Conservation (phyloP, 208 protist genomes). For the Borovskyia barvae region DNA sequence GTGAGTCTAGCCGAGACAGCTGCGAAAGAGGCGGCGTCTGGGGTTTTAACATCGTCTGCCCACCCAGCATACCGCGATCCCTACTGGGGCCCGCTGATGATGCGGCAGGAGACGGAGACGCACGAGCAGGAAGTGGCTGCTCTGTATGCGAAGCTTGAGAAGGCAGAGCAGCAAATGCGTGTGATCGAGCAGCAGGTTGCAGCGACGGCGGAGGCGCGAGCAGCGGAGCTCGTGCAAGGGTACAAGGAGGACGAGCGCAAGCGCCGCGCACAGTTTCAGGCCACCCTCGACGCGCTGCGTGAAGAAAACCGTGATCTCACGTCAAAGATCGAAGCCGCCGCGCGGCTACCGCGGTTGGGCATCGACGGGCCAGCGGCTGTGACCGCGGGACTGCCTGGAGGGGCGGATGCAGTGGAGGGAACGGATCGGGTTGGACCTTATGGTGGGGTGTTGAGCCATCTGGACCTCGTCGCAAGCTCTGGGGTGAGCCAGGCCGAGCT, state of each 20-base stretch:
- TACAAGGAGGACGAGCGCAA: conserved; percentile 39
- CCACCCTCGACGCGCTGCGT: conserved; percentile 33
- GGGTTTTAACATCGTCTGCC: neutral
- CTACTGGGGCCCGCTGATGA: neutral
- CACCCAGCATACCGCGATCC: neutral
- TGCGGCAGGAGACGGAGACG: conserved; percentile 18
- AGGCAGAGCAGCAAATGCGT: conserved; percentile 17
- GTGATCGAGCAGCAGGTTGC: conserved; percentile 21
- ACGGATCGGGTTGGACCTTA: too few species aligned
- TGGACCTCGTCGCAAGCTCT: too few species aligned
- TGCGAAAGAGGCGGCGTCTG: neutral
- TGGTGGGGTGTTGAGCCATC: too few species aligned
- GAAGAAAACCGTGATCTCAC: conserved; percentile 54
- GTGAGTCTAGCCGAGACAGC: neutral
- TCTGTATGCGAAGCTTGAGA: conserved; percentile 33
- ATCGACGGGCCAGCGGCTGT: neutral
- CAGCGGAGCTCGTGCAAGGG: conserved; percentile 15
- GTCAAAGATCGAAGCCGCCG: conserved; percentile 21
- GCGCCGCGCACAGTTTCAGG: conserved; percentile 46
- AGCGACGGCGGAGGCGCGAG: conserved; percentile 19
- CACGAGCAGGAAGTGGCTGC: conserved; percentile 32
- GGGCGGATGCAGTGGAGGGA: too few species aligned
- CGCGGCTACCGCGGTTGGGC: conserved; percentile 19
- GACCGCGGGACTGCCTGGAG: neutral
- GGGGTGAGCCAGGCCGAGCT: conserved; percentile 33